A percentile compares a stretch with the other conserved stretches of the same genome.
Evolutionary conservation across 2,329 filamentous ascomycete genomes (phyloP).

Genomic region (Fusarium concolor): DNA sequence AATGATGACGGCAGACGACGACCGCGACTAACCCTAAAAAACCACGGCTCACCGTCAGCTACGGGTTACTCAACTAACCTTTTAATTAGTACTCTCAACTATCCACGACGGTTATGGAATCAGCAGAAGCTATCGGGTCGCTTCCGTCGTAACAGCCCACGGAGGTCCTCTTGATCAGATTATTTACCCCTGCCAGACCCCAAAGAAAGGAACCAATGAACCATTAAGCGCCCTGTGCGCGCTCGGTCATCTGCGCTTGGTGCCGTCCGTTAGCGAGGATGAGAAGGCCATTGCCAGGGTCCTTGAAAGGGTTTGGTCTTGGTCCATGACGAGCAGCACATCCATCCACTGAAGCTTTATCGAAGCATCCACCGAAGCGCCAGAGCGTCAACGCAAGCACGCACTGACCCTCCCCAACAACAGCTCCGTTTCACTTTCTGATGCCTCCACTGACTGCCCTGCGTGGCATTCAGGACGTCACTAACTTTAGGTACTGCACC

Average conservation of each 20-base stretch:
- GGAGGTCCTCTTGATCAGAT: conserved; percentile 15
- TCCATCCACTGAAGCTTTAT: conserved; percentile 39
- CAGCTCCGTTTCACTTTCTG: conserved; percentile 34
- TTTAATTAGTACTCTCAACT: conserved; percentile 9
- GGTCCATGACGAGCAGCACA: conserved; percentile 36
- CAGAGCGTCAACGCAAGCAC: conserved; percentile 30
- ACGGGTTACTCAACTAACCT: conserved; percentile 7
- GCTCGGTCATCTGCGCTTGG: conserved; percentile 49
- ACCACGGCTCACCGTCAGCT: conserved; percentile 36
- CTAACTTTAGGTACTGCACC: conserved; percentile 7
- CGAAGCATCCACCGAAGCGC: conserved; percentile 42
- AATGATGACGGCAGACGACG: conserved; percentile 40
- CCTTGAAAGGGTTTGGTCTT: conserved; percentile 29
- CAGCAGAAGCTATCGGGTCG: conserved; percentile 35
- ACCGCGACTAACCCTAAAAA: conserved; percentile 27
- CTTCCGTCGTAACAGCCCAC: conserved; percentile 27
- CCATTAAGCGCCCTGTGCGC: conserved; percentile 44
- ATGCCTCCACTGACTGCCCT: conserved; percentile 22
- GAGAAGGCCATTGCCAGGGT: conserved; percentile 35
- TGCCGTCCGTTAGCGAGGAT: conserved; percentile 40
- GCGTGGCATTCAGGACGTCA: conserved; percentile 34
- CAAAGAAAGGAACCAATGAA: conserved; percentile 24
- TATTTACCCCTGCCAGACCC: conserved; percentile 18
- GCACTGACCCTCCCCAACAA: conserved; percentile 37
- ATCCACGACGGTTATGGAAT: conserved; percentile 19